Evolutionary conservation across 768 basidiomycete species (phyloP).

Genomic region (Paxillus ammoniavirescens): DNA sequence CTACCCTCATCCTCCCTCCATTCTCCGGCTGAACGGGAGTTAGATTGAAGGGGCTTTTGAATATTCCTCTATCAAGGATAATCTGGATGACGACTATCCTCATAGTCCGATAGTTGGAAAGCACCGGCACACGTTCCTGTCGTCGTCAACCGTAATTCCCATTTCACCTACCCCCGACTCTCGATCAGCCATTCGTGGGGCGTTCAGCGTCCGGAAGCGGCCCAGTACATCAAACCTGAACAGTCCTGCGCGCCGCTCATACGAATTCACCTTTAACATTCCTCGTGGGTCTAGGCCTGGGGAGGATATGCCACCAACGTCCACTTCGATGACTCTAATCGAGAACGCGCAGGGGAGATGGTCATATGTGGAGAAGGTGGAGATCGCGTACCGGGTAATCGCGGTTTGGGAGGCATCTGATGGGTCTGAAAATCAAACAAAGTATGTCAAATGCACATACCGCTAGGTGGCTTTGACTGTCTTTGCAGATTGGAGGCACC

Average conservation of each 20-base stretch:
- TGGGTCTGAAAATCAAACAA: conserved; percentile 40
- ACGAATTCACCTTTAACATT: conserved; percentile 54
- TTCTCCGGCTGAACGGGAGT: conserved; percentile 3
- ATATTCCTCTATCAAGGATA: conserved; percentile 34
- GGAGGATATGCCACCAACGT: conserved; percentile 64
- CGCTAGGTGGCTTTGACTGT: not conserved
- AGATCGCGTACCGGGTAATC: conserved; percentile 54
- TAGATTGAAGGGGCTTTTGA: conserved; percentile 66
- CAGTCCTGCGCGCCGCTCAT: conserved; percentile 31
- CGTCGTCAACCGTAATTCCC: conserved; percentile 42
- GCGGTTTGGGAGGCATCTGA: conserved; percentile 58
- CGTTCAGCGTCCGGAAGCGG: conserved; percentile 44
- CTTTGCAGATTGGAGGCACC: conserved; percentile 59
- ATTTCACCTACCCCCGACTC: conserved; percentile 32
- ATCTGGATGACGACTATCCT: conserved; percentile 16
- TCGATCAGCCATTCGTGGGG: conserved; percentile 23
- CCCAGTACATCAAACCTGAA: conserved; percentile 43
- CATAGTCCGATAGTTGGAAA: conserved; percentile 21
- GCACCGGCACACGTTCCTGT: conserved; percentile 48
- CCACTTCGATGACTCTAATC: conserved; percentile 39
- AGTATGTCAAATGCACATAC: conserved; percentile 40
- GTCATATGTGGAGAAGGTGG: conserved; percentile 33
- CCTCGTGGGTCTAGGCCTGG: conserved; percentile 47
- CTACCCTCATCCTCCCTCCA: not conserved
- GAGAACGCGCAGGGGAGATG: conserved; percentile 23